These are phyloP conservation scores for Starmerella apis DNA, from an alignment of 805 yeast species.

Conservation along the genomic window DNA sequence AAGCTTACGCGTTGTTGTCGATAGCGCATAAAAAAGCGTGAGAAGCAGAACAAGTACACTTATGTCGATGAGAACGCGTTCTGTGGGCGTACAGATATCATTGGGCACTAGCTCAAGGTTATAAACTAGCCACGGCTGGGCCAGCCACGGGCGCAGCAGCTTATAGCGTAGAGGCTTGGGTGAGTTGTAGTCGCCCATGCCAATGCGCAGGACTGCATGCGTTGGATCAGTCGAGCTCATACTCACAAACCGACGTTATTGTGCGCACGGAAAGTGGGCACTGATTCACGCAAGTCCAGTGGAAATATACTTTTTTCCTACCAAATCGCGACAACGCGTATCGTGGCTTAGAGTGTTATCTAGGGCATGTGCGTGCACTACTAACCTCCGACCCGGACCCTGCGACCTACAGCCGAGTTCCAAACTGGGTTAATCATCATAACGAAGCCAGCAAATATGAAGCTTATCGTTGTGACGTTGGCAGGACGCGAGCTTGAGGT, in stretches of 20 bases:
- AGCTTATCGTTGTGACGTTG: slow-evolving; percentile 22
- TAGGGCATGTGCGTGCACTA: not conserved
- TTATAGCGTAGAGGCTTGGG: not conserved
- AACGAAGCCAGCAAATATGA: slow-evolving; percentile 11
- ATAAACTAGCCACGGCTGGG: slow-evolving; percentile 11
- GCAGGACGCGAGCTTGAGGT: slow-evolving; percentile 27
- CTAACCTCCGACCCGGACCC: not conserved
- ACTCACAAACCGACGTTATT: no score
- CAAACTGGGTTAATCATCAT: slow-evolving; percentile 1
- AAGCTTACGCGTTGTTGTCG: slow-evolving; percentile 8
- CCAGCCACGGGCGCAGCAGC: slow-evolving; percentile 2
- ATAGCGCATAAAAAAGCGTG: slow-evolving; percentile 17
- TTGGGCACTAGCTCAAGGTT: slow-evolving; percentile 22
- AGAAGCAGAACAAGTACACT: slow-evolving; percentile 10
- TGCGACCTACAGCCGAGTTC: not conserved
- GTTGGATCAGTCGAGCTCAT: not conserved
- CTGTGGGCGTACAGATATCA: slow-evolving; percentile 14
- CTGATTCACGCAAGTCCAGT: no score
- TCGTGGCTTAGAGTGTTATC: slow-evolving; percentile 1
- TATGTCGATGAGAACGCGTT: slow-evolving; percentile 6
- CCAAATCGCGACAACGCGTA: no score
- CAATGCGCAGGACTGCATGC: not conserved
- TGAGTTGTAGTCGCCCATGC: not conserved
- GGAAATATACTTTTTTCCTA: no score
- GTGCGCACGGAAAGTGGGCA: no score